Evolutionary conservation across 208 protist genomes (phyloP).

Genomic region (Leishmania tropica): DNA sequence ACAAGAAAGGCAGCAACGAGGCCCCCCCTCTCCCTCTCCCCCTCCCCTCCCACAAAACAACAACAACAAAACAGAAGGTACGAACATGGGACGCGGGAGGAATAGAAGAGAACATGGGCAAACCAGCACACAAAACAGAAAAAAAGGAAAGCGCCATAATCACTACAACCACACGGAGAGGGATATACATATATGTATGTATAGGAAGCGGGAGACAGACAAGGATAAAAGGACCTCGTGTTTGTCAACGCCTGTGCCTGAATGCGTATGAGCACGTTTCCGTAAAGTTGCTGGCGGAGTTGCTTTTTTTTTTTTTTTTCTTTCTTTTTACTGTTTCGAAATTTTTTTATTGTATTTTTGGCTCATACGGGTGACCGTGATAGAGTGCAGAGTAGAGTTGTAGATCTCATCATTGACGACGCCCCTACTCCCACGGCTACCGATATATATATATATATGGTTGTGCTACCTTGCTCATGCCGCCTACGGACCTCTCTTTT

Average conservation of each 20-base stretch:
- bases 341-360: neutral
- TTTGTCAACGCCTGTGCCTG: neutral
- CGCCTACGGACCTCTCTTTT: neutral
- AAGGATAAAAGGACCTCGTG: neutral
- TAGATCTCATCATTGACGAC: neutral
- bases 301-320: neutral
- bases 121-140: neutral
- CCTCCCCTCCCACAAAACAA: no score
- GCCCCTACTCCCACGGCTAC: neutral
- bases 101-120: no score
- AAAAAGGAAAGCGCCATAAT: neutral
- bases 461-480: neutral
- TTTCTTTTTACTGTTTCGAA: neutral
- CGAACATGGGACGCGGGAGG: no score
- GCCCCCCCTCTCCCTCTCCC: no score
- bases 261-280: neutral
- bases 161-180: neutral
- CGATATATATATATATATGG: neutral
- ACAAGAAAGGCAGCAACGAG: no score
- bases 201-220: neutral
- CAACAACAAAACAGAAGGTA: neutral
- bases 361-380: neutral
- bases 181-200: neutral
- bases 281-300: neutral
- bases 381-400: neutral